Percentiles rank a stretch among this genome's conserved stretches.
Evolutionary conservation across 208 protist genomes (phyloP).

Genomic region (Leishmania martiniquensis): DNA sequence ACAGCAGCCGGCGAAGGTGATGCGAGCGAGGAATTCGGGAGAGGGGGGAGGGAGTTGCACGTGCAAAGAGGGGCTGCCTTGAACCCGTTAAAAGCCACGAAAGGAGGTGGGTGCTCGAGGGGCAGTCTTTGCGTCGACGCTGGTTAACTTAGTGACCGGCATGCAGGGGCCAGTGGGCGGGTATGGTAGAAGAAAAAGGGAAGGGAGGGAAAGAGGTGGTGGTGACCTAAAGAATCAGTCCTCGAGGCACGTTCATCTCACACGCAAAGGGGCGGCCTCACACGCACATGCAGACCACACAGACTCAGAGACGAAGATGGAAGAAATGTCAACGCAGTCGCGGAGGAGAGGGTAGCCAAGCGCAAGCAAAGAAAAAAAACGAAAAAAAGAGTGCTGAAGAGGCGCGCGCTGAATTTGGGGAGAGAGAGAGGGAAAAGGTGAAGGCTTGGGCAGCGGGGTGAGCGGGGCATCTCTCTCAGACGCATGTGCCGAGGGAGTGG

Average conservation of each 20-base stretch:
- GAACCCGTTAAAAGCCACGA: background rate
- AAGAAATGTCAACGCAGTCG: background rate
- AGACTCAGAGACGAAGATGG: background rate
- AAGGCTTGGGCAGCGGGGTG: background rate
- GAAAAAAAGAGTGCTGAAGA: background rate
- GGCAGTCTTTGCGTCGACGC: background rate
- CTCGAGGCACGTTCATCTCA: background rate
- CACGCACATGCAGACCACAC: background rate
- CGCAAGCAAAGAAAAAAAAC: background rate
- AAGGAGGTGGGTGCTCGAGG: background rate
- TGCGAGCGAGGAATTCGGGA: background rate
- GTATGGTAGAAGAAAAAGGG: background rate
- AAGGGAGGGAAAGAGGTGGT: background rate
- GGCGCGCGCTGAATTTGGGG: background rate
- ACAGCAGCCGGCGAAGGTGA: background rate
- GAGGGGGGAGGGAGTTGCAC: background rate
- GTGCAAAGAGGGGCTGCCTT: background rate
- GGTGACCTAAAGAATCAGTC: background rate
- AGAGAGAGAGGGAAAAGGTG: background rate
- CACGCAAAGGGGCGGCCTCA: background rate
- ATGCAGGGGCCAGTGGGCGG: background rate
- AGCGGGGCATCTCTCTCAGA: background rate
- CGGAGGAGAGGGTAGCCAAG: conserved; percentile 4
- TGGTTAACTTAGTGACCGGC: background rate
- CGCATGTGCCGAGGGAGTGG: background rate